phyloP scores from a whole-genome alignment of 768 basidiomycete species.

The Mycena albidolilacea region DNA sequence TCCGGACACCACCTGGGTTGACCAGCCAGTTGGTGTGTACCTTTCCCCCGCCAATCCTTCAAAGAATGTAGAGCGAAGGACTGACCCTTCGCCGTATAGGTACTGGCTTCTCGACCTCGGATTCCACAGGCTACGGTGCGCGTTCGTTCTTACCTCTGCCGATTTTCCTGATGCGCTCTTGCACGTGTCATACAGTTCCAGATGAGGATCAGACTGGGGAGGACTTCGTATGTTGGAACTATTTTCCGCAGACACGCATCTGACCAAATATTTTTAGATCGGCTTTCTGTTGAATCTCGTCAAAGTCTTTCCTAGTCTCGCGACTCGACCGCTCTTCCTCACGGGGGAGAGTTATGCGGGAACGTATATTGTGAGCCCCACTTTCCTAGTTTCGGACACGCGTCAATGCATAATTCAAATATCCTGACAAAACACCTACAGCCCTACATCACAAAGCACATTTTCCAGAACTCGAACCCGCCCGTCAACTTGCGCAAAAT shows the following conservation, averaged over 20 bases:
- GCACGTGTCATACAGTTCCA: slow-evolving; percentile 42
- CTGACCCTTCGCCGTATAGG: slow-evolving; percentile 40
- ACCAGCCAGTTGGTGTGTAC: slow-evolving; percentile 59
- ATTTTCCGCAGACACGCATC: neutral
- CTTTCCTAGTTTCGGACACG: neutral
- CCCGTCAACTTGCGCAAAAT: slow-evolving; percentile 65
- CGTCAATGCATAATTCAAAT: neutral
- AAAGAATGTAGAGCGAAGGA: no score
- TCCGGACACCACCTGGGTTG: slow-evolving; percentile 67
- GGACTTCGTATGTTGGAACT: slow-evolving; percentile 33
- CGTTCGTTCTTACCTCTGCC: slow-evolving; percentile 7
- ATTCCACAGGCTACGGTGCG: slow-evolving; percentile 59
- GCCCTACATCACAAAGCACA: slow-evolving; percentile 69
- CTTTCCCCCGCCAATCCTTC: neutral
- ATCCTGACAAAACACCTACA: slow-evolving; percentile 38
- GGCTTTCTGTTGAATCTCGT: slow-evolving; percentile 67
- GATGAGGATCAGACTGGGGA: slow-evolving; percentile 63
- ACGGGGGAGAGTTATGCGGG: slow-evolving; percentile 71
- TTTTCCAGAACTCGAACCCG: slow-evolving; percentile 58
- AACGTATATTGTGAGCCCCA: slow-evolving; percentile 59
- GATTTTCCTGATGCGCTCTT: neutral
- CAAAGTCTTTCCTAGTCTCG: slow-evolving; percentile 66
- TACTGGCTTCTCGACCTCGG: slow-evolving; percentile 62
- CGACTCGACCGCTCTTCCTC: slow-evolving; percentile 62
- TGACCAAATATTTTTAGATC: slow-evolving; percentile 49